These are phyloP conservation scores for Lanzia echinophila DNA, from an alignment of 2,329 filamentous ascomycete species.

Conservation along the genomic window DNA sequence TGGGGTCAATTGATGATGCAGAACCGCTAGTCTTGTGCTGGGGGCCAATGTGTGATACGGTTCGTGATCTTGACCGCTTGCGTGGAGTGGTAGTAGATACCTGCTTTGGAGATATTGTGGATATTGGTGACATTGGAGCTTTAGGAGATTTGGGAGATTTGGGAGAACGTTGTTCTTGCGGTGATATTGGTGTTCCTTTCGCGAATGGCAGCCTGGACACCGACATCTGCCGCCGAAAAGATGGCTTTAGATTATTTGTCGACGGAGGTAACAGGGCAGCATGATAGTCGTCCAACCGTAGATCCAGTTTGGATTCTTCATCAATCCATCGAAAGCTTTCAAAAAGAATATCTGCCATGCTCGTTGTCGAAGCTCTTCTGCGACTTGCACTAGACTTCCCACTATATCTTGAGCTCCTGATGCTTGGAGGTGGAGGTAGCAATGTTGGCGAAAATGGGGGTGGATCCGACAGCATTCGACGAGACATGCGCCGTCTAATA, in stretches of 20 bases:
- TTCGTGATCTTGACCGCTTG: slow-evolving; percentile 43
- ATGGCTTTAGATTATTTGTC: slow-evolving; percentile 45
- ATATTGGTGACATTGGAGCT: background rate
- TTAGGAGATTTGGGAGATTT: slow-evolving; percentile 24
- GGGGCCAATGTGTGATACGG: slow-evolving; percentile 44
- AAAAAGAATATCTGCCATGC: slow-evolving; percentile 38
- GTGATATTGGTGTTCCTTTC: slow-evolving; percentile 41
- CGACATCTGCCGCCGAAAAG: slow-evolving; percentile 66
- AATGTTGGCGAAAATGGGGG: background rate
- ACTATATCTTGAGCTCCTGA: background rate
- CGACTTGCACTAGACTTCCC: slow-evolving; percentile 4
- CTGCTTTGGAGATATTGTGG: slow-evolving; percentile 16
- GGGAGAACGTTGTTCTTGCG: slow-evolving; percentile 25
- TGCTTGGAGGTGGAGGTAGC: slow-evolving; percentile 5
- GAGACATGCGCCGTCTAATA: slow-evolving; percentile 39
- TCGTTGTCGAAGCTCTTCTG: slow-evolving; percentile 14
- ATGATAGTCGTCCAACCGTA: slow-evolving; percentile 65
- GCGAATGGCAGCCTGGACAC: slow-evolving; percentile 59
- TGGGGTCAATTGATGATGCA: slow-evolving; percentile 55
- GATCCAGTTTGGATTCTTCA: slow-evolving; percentile 63
- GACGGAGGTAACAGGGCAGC: slow-evolving; percentile 28
- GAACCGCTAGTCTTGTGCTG: slow-evolving; percentile 29
- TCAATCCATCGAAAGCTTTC: slow-evolving; percentile 70
- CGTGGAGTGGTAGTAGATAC: slow-evolving; percentile 15
- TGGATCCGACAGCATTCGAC: slow-evolving; percentile 21